Evolutionary conservation across 352 stramenopile genomes (phyloP).

Genomic region (Elongisporangium undulatum): DNA sequence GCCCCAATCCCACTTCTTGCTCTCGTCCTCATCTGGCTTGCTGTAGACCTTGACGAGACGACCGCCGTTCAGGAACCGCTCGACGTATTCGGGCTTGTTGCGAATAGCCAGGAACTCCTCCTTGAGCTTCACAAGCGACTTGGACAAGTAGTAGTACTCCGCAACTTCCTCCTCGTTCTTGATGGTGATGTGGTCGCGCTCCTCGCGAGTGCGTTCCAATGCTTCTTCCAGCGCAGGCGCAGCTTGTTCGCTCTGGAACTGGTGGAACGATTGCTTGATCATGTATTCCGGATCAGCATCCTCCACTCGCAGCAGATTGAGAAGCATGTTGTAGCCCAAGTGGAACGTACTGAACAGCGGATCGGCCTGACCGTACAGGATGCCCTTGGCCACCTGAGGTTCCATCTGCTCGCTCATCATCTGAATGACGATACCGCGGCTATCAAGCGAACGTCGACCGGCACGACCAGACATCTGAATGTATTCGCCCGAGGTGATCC

Average conservation of each 20-base stretch:
- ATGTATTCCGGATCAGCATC: conserved; percentile 96
- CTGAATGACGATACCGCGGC: conserved; percentile 97
- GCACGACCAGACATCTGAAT: conserved; percentile 96
- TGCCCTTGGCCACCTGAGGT: conserved; percentile 93
- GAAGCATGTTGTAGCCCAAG: conserved; percentile 99
- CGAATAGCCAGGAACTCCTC: conserved; percentile 91
- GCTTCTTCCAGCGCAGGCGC: conserved; percentile 74
- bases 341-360: conserved; percentile 90
- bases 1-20: conserved; percentile 76
- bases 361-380: conserved; percentile 82
- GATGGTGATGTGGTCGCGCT: conserved; percentile 87
- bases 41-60: conserved; percentile 87
- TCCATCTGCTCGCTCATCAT: conserved; percentile 99
- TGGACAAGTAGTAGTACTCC: conserved; percentile 88
- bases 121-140: conserved; percentile 90
- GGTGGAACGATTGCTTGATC: conserved; percentile 97
- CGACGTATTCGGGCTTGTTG: conserved; percentile 89
- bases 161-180: conserved; percentile 88
- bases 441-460: conserved; percentile 97
- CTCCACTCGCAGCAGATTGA: conserved; percentile 99
- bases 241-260: conserved; percentile 88
- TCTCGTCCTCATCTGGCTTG: conserved; percentile 40
- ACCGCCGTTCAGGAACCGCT: conserved; percentile 94
- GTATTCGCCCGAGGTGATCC: conserved; percentile 95
- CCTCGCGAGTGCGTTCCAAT: conserved; percentile 69